Base-by-base conservation (phyloP, 1,284 basidiomycete genomes). In the Naganishia liquefaciens region DNA sequence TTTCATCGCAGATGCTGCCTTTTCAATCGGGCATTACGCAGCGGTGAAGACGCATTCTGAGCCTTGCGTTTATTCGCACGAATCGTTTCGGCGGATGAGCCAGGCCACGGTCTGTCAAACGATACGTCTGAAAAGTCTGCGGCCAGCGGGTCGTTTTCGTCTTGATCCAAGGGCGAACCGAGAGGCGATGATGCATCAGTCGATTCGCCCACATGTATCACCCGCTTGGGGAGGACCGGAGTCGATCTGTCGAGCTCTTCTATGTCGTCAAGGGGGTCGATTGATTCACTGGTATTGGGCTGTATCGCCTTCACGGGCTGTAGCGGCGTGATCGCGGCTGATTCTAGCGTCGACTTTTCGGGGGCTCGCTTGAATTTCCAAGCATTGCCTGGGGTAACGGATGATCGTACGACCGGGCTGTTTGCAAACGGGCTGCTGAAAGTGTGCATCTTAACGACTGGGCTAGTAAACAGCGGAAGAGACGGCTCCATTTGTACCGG, bases 231-330 rank as follows among this genome's bases (percentile, higher is more conserved):
- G 13, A 60, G 57, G 3, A 49, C 28, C 27, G 57, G 57, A 39
- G 57, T 60, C 19, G 57, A 40, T 23, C 40, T 49, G 44, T 60
- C 57, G 21, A 60, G 57, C 27, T 60, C 57, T 50, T 60, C 57
- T 11, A 60, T 60, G 25, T 60, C 57, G 33, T 60, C 57, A 25
- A 60, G 57, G 25, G 57, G 57, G 42, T 60, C 57, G 33, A 60
- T 10, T 3, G 57, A 60, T 25, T 60, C 57, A 25, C 11, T 27
- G 13, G 57, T 60, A 23, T 25, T 60, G 11, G 57, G 30, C 7
- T 39, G 19, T 17, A 50, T 40, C 17, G 9, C 49, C 30, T 39
- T 50, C 42, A 33, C 28, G 21, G 57, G 57, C 46, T 49, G 57
- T 5, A 50, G 30, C 2, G 57, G 57, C 23, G 57, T 60, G 5